Evolutionary conservation across 179 eudicot species (phyloP), one percentile per base, ranked within the genome.

Genomic region (Beta macrorhiza): DNA sequence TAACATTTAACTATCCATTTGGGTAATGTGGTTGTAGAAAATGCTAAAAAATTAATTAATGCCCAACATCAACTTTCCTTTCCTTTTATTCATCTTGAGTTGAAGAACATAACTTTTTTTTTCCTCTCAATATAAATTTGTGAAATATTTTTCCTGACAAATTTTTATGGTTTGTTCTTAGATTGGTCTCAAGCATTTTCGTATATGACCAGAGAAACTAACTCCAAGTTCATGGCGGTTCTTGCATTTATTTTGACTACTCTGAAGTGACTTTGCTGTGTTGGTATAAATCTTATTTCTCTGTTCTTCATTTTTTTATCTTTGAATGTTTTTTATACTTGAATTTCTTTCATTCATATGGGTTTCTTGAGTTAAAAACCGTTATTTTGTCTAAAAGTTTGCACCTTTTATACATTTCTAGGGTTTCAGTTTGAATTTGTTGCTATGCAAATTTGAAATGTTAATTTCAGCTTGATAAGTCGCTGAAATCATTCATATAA

Each of bases 341-440:
- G 13, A 57, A 57, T 57, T 75, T 32, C 0, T 75, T 8, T 17
- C 1, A 32, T 17, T 19, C 4, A 15, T 37, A 57, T 7, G 3
- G 7, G 10, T 37, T 42, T 74, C 14, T 82, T 44, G 22, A 49
- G 56, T 63, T 17, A 20, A 16, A 57, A 77, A 5, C 4, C 59
- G 72, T 32, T 71, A 55, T 20, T 52, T n/a, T 72, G 37, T 37
- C 11, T 82, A 1, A 11, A 76, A 56, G 19, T 32, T 32, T 79
- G 76, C 79, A 51, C 58, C 37, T 68, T 67, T 78, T 75, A 17
- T 74, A 69, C 82, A 81, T 84, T 81, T 78, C 19, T 81, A 84
- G 87, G 87, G 84, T 81, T 85, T 79, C 76, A 17, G 71, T 79
- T 78, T 76, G 75, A 76, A 77, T 84, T 84, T 64, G 71, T 44